Base-by-base conservation (phyloP, 192 early-diverging fungal species). In the Neocallimastix lanati region DNA sequence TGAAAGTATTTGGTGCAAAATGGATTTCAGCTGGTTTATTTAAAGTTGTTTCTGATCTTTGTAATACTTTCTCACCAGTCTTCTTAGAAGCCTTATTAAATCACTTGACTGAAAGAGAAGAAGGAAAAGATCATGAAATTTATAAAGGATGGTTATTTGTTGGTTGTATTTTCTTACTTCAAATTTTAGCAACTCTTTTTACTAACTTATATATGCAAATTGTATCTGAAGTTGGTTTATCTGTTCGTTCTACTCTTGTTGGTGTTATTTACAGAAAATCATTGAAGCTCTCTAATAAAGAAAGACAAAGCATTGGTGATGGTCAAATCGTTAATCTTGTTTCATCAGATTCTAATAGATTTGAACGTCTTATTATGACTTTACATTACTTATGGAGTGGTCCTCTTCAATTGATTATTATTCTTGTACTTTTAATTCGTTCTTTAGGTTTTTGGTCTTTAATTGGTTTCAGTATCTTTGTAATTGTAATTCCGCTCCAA, bases 261-360 rank as follows among this genome's bases (percentile, higher is more conserved):
- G 83, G 87, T 3, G 86, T 87, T 40, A 80, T 91, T 28, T 91
- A 89, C 37, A 86, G 90, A 81, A 91, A 91, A 67, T 82, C 90
- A 0, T 81, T 91, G 18, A 81, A 85, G 15, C 86, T 91, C 14
- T 89, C 90, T 28, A 81, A 84, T 40, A 87, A 85, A 78, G 85
- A 86, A 13, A 67, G 84, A 30, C 80, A 86, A 77, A 84, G 86
- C 77, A 87, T 87, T 29, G 83, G 79, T n/a, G 81, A 40, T 2
- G 82, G 82, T 27, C 78, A 83, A 29, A 86, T 86, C 5, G 84
- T 89, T 27, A 87, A 89, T 81, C 80, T 87, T 35, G 38, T 87
- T 12, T 81, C 82, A 25, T 82, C 83, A 16, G 80, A 80, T 28
- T 80, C 80, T 67, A 30, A 79, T 33, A 80, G 82, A 67, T 50